Conservation (phyloP, 345 rosid genomes). For the Corchorus olitorius region DNA sequence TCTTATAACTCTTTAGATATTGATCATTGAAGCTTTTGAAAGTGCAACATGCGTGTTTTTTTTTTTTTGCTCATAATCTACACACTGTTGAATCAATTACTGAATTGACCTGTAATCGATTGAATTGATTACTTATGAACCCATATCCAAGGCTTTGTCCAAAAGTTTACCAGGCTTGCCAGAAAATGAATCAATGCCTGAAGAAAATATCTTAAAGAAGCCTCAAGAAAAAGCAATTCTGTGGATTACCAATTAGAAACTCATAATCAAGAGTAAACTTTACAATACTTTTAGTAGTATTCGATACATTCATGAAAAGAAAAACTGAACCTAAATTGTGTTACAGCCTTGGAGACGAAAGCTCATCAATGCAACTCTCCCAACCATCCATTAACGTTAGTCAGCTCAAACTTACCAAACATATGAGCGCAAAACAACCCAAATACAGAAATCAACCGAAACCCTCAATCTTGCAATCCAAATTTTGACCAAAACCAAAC, state of each 20-base stretch:
- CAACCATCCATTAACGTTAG: constrained; percentile 14
- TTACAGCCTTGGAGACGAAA: constrained; percentile 15
- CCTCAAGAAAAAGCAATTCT: neutral
- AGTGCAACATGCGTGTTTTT: neutral
- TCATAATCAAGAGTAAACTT: neutral
- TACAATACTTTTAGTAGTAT: neutral
- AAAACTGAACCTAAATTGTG: constrained; percentile 17
- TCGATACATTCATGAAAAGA: neutral
- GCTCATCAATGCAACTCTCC: neutral
- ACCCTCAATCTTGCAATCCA: constrained; percentile 15
- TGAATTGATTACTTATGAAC: neutral
- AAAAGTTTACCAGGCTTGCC: neutral
- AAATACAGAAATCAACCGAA: constrained; percentile 19
- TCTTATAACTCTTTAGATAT: neutral
- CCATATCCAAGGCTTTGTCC: neutral
- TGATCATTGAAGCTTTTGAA: neutral
- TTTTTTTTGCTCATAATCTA: neutral
- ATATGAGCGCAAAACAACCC: constrained; percentile 6
- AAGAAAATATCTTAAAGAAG: neutral
- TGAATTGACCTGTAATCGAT: neutral
- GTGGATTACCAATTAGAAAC: neutral
- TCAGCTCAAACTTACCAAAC: constrained; percentile 17
- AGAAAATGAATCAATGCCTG: neutral
- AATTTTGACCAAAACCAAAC: constrained; percentile 8
- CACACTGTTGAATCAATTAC: neutral